Base-by-base conservation (phyloP, 73 alveolate genomes). In the Paramecium sonneborni region DNA sequence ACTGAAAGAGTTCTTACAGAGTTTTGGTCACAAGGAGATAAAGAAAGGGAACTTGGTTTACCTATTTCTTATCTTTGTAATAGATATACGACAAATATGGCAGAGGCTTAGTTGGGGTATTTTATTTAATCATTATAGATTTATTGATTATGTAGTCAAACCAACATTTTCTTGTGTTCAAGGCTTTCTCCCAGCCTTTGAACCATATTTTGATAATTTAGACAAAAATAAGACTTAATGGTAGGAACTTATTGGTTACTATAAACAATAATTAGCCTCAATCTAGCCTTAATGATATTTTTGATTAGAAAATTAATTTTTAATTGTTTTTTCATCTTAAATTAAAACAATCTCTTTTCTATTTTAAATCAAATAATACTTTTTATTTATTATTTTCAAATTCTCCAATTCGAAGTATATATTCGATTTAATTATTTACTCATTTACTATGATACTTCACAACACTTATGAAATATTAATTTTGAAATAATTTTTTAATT, bases 1-100 rank as follows among this genome's bases (percentile, higher is more conserved):
- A 92, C 95, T 20, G 92, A 57, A 44, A 76, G 72, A 69, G 90
- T 94, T 30, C 37, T 92, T 20, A 85, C 92, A 38, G 98, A 95
- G 85, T 95, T 95, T 76, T 95, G 95, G 96, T 58, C 37, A 11
- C 93, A 95, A 86, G 98, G 98, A 37, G 98, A 95, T 70, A 44
- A 56, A 74, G 98, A 95, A 76, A 95, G 92, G 72, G 67, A 68
- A 46, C 30, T 57, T 46, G 98, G 97, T 30, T 56, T 97, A 7
- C 97, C 97, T 9, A 94, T 96, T 18, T 87, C 98, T 20, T 94
- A 93, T 88, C 92, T 96, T 11, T 88, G 97, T 92, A 98, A 97
- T 96, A 95, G 99, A 88, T 94, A 95, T 7, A 95, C 96, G 4
- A 85, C 94, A 6, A 95, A 97, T 92, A 94, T 96, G 21, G 97